Percentiles rank a stretch among this genome's conserved stretches.
Conservation (phyloP, 352 stramenopile genomes). For the Globisporangium abappressorium region DNA sequence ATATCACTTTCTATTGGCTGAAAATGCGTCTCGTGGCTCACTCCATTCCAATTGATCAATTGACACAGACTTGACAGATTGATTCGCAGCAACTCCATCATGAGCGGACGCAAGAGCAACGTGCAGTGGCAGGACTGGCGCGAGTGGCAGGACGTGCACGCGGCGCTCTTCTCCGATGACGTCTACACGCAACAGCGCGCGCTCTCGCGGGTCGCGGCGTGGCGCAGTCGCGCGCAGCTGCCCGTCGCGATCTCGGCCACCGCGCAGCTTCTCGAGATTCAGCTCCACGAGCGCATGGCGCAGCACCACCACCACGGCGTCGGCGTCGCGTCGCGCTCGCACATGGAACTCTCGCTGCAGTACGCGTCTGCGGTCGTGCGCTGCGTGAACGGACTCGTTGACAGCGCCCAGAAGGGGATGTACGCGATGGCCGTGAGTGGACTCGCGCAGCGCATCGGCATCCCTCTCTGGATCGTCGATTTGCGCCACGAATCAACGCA, state of each 20-base stretch:
- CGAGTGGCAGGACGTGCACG: slow-evolving; percentile 72
- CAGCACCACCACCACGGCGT: slow-evolving; percentile 62
- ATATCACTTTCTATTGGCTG: slow-evolving; percentile 1
- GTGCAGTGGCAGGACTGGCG: slow-evolving; percentile 67
- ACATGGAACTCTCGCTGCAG: slow-evolving; percentile 76
- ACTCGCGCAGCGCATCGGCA: slow-evolving; percentile 85
- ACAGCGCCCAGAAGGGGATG: slow-evolving; percentile 71
- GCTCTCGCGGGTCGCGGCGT: slow-evolving; percentile 59
- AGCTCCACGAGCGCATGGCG: slow-evolving; percentile 68
- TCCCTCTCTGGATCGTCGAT: slow-evolving; percentile 93
- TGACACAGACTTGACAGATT: not conserved
- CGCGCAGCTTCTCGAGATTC: slow-evolving; percentile 71
- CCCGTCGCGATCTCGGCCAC: slow-evolving; percentile 80
- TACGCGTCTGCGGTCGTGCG: slow-evolving; percentile 66
- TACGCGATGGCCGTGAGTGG: slow-evolving; percentile 76
- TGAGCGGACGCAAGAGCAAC: slow-evolving; percentile 49
- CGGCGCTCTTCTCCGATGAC: slow-evolving; percentile 55
- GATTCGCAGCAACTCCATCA: slow-evolving; percentile 13
- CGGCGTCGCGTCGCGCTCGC: slow-evolving; percentile 65
- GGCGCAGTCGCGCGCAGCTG: slow-evolving; percentile 65
- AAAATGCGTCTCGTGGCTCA: not conserved
- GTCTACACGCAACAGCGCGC: slow-evolving; percentile 44
- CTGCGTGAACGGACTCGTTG: slow-evolving; percentile 83
- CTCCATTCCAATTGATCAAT: not conserved
- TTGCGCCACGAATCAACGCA: slow-evolving; percentile 92